These are phyloP conservation scores for Albizia julibrissin DNA, from an alignment of 306 rosid genomes.

Conservation along the genomic window DNA sequence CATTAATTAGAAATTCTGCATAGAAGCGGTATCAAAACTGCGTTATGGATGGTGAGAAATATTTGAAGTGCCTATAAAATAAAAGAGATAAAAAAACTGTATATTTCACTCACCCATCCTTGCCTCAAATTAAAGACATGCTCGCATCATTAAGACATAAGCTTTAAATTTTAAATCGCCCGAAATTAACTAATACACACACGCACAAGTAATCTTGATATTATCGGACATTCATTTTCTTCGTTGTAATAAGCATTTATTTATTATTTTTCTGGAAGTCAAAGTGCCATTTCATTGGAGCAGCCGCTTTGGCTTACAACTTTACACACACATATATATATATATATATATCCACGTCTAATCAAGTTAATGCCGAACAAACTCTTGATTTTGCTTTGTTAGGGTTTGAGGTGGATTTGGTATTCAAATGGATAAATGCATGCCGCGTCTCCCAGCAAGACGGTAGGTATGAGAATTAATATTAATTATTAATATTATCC, in stretches of 20 bases:
- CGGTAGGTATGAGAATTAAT: slow-evolving; percentile 34
- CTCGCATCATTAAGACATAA: background rate
- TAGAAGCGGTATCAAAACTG: background rate
- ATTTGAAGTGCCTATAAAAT: background rate
- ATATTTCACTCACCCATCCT: background rate
- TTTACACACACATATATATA: background rate
- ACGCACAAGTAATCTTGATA: background rate
- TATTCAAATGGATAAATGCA: slow-evolving; percentile 33
- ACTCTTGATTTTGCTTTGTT: slow-evolving; percentile 29
- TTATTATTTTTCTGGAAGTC: background rate
- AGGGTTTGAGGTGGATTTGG: slow-evolving; percentile 1
- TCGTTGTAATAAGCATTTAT: background rate
- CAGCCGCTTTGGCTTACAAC: slow-evolving; percentile 9
- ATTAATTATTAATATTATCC: background rate
- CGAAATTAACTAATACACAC: background rate
- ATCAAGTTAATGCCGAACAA: slow-evolving; percentile 4
- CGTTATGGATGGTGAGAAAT: background rate
- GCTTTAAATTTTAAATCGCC: background rate
- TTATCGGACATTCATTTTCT: background rate
- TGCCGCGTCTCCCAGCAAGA: slow-evolving; percentile 47
- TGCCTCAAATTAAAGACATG: background rate
- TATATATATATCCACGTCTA: background rate
- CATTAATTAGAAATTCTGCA: slow-evolving; percentile 13
- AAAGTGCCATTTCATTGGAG: background rate
- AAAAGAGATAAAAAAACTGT: background rate